phyloP scores from a whole-genome alignment of 2,329 filamentous ascomycete species.

The Aspergillus hiratsukae region DNA sequence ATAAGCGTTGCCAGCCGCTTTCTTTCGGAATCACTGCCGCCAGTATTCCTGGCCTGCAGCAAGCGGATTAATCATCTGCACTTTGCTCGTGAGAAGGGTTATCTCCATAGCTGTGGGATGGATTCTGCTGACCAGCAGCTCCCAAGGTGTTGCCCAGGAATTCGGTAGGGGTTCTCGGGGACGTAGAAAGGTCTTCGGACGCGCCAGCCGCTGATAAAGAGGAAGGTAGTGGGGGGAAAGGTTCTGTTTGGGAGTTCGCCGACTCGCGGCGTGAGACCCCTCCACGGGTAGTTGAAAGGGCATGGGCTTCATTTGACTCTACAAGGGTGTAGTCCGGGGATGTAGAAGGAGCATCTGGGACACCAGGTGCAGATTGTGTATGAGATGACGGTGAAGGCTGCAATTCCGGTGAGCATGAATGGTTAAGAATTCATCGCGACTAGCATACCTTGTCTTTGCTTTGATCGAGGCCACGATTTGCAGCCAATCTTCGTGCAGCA shows the following conservation, averaged over 20 bases:
- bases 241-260: constrained; percentile 23
- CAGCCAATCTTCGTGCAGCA: constrained; percentile 53
- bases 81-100: neutral
- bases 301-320: constrained; percentile 10
- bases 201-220: constrained; percentile 8
- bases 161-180: constrained; percentile 2
- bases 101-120: neutral
- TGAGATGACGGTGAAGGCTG: neutral
- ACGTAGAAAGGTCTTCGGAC: neutral
- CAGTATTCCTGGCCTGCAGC: neutral
- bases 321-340: neutral
- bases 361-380: neutral
- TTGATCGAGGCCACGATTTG: constrained; percentile 47
- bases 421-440: neutral
- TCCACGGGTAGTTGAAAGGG: constrained; percentile 1
- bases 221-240: constrained; percentile 31
- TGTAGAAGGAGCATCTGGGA: neutral
- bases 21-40: neutral
- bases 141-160: neutral
- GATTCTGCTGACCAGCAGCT: neutral
- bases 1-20: neutral
- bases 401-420: neutral
- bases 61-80: neutral
- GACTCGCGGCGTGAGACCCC: constrained; percentile 10
- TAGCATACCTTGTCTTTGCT: constrained; percentile 27